A percentile compares a stretch with the other conserved stretches of the same genome.
Evolutionary conservation across 306 rosid genomes (phyloP).

Genomic region (Cucumis hystrix): DNA sequence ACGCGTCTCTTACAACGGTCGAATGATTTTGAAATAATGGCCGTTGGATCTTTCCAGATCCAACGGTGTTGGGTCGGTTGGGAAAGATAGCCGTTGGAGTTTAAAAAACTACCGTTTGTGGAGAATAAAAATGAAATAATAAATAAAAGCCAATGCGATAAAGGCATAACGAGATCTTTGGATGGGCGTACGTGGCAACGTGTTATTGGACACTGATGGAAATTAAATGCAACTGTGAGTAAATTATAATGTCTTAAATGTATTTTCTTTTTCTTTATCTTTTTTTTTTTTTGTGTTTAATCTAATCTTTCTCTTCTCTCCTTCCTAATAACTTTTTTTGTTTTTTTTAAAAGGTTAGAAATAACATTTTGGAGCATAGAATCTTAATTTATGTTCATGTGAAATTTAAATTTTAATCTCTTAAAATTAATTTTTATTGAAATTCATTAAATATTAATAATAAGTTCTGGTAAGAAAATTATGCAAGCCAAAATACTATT

Average conservation of each 20-base stretch:
- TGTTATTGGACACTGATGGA: background rate
- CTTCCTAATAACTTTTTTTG: no score
- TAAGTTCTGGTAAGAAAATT: no score
- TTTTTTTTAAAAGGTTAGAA: no score
- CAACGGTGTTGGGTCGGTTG: background rate
- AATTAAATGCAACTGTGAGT: background rate
- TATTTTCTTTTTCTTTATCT: no score
- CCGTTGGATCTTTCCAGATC: conserved; percentile 35
- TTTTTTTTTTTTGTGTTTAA: no score
- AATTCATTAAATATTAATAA: no score
- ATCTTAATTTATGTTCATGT: no score
- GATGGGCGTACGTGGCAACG: background rate
- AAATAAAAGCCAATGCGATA: background rate
- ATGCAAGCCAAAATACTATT: no score
- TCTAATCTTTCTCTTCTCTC: no score
- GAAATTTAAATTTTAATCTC: no score
- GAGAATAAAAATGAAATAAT: background rate
- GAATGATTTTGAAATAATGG: background rate
- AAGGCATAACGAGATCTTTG: background rate
- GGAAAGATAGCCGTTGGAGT: conserved; percentile 49
- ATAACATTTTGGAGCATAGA: no score
- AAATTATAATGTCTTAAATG: background rate
- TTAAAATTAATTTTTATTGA: no score
- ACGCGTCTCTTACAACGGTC: conserved; percentile 60
- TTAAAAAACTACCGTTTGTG: conserved; percentile 17